Evolutionary conservation across 164 flowering plant species (phyloP).

Genomic region (Akebia trifoliata): DNA sequence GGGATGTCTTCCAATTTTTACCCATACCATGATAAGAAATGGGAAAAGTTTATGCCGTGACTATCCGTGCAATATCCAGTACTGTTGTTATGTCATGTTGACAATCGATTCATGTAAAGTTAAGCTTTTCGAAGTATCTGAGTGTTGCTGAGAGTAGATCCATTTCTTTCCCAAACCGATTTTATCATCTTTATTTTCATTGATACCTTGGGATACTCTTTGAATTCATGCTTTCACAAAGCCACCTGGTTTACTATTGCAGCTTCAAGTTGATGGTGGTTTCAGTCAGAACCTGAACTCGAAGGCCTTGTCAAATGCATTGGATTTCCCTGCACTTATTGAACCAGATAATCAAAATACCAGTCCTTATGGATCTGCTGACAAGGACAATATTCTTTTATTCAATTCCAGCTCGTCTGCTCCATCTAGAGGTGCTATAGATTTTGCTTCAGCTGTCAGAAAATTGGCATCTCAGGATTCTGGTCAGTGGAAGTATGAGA

Average conservation of each 20-base stretch:
- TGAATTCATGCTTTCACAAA: not conserved
- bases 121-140: too few relatives aligned
- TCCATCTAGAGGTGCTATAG: conserved; percentile 53
- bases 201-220: not conserved
- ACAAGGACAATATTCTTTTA: conserved; percentile 58
- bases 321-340: conserved; percentile 86
- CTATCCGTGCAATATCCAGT: too few relatives aligned
- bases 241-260: too few relatives aligned
- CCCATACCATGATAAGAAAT: too few relatives aligned
- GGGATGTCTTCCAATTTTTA: too few relatives aligned
- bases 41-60: too few relatives aligned
- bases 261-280: conserved; percentile 92
- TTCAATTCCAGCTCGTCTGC: conserved; percentile 55
- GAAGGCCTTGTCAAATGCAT: conserved; percentile 56
- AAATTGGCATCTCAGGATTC: conserved; percentile 81
- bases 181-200: too few relatives aligned
- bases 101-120: too few relatives aligned
- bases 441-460: conserved; percentile 91
- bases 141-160: too few relatives aligned
- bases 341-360: conserved; percentile 42
- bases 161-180: too few relatives aligned
- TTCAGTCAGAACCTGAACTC: conserved; percentile 53
- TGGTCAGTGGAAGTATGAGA: conserved; percentile 73
- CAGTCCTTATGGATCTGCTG: conserved; percentile 47
- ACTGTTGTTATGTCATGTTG: too few relatives aligned